Evolutionary conservation across 2,329 filamentous ascomycete genomes (phyloP), one percentile per base, ranked within the genome.

Genomic region (Fusarium verrucosum): DNA sequence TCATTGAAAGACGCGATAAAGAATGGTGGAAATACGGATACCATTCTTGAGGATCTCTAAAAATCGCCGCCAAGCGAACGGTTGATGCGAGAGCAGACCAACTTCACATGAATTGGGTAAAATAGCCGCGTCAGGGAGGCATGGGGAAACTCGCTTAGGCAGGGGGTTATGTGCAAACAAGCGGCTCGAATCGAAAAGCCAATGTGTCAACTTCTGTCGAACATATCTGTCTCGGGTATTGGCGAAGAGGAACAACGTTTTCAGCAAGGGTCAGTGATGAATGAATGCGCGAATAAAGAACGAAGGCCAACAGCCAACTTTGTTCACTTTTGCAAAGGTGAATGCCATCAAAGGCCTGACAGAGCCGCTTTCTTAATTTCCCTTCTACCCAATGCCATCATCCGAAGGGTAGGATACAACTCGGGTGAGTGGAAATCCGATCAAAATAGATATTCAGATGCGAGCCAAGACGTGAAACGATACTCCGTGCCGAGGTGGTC

Each of bases 181-280:
- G 51, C 23, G 51, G 57, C 40, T 62, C 42, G 38, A 65, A 45
- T 44, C 58, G 43, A 47, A 40, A 50, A 37, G 26, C 44, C 56
- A 62, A 32, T 49, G 49, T 40, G 38, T 55, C 50, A 49, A 58
- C 62, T 59, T 58, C 47, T 51, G 58, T 63, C 52, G 47, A 50
- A 50, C 44, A 62, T 52, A 62, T 64, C 59, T 65, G 59, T 64
- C 59, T 64, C 42, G 61, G 59, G 35, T 52, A 50, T 47, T 58
- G 62, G 59, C 58, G 56, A 65, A 54, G 32, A 54, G 62, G 58
- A 45, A 64, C 43, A 30, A 23, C 32, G 32, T 60, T 60, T 16
- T 57, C 32, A 45, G 16, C 55, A 45, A 57, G 55, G 50, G 23
- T 58, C 38, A 50, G 45, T n/a, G 53, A 55, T 36, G 40, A 54